Evolutionary conservation across 331 rosid species (phyloP), one percentile per base, ranked within the genome.

Genomic region (Spiraea crenata): DNA sequence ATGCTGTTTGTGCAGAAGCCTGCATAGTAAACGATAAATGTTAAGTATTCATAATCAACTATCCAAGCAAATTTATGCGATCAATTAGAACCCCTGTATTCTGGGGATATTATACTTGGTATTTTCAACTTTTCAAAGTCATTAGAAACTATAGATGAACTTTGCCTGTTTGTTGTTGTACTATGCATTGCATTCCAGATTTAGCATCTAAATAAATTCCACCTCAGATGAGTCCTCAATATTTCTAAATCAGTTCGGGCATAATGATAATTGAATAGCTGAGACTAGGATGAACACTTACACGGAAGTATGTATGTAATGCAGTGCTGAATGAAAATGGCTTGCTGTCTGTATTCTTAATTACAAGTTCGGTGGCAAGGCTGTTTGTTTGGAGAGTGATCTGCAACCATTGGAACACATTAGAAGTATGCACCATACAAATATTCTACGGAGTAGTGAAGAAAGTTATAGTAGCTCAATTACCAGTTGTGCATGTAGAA

Each of bases 251-350:
- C 31, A 63, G 57, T 52, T 62, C 75, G 61, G 34, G 42, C 63
- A 58, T 37, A 45, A 57, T 9, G 46, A 69, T 54, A 37, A 67
- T 58, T 56, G 69, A 70, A 73, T 73, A 48, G 39, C 39, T 9
- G 45, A 35, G 58, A 25, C 49, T 4, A 37, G 66, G 74, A 44
- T 73, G 4, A 55, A 45, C 74, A 85, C 96, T 90, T 83, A 91
- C 96, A 8, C 77, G 77, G 68, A 93, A 93, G 75, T 90, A 93
- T 37, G 98, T 82, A 76, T 93, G 98, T 84, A 93, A 71, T 41
- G 98, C 96, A 0, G 93, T 85, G 69, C n/a, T 88, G 69, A 93
- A 93, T 48, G 93, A 87, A 80, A 93, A 93, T 31, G 97, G 82
- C 79, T 85, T 88, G 46, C 75, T 79, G 86, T 88, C 97, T 6